Evolutionary conservation across 257 asterid species (phyloP).

Genomic region (Anisodus acutangulus): DNA sequence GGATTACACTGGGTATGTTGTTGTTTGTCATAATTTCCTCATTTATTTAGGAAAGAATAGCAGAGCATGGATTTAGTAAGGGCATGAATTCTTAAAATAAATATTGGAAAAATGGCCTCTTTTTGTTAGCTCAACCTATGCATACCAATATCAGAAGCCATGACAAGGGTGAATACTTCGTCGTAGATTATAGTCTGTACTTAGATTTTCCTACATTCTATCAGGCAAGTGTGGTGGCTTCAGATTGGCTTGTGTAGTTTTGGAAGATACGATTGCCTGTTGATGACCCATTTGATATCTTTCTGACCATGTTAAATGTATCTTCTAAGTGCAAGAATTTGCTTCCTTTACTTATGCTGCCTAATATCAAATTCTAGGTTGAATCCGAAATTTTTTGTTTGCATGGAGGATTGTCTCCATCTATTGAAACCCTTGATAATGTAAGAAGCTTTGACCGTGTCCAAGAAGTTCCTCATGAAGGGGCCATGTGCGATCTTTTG

Average conservation of each 20-base stretch:
- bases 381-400: slow-evolving; percentile 96
- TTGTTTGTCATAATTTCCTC: background rate
- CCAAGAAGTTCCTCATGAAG: slow-evolving; percentile 99
- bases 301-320: background rate
- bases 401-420: slow-evolving; percentile 95
- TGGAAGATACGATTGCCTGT: background rate
- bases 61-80: background rate
- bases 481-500: slow-evolving; percentile 95
- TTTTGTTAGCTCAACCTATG: slow-evolving; percentile 10
- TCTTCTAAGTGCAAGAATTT: background rate
- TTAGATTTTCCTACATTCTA: background rate
- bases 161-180: background rate
- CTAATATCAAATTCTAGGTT: slow-evolving; percentile 54
- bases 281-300: slow-evolving; percentile 13
- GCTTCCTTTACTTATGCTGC: background rate
- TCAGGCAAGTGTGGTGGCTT: background rate
- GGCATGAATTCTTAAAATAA: background rate
- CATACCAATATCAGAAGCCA: slow-evolving; percentile 2
- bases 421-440: slow-evolving; percentile 90
- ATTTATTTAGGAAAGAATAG: background rate
- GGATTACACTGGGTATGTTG: too few relatives aligned
- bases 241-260: background rate
- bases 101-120: background rate
- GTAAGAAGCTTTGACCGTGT: slow-evolving; percentile 95
- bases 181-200: background rate